Base-by-base conservation (phyloP, 768 basidiomycete genomes). In the Dioszegia aurantiaca region DNA sequence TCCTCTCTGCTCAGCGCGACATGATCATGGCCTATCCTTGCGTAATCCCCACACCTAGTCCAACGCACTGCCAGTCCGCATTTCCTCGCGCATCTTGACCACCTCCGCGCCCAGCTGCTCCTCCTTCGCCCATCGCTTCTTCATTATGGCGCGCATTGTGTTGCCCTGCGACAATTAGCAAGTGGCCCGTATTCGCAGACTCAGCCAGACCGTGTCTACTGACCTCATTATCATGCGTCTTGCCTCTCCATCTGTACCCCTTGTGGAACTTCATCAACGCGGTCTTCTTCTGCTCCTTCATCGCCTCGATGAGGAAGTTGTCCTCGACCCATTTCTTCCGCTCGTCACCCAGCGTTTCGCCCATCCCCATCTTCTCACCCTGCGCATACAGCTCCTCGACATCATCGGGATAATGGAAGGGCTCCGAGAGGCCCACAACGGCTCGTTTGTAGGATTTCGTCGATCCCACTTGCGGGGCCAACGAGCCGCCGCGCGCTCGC, bases 391-490 rank as follows among this genome's bases (percentile, higher is more conserved):
- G 88, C 74, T 90, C 90, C 69, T 88, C 89, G 60, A 85, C 59
- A 44, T 86, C 83, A 54, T 83, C 83, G 0, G 92, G 92, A 73
- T 91, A 94, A 79, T 93, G 90, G 81, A 97, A 97, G 1, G 92
- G 92, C 63, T 93, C 86, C 24, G 87, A 84, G 56, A 97, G 82
- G 27, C 92, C 92, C 21, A 97, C 90, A 33, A 94, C 85, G 2
- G 90, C 90, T 33, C 89, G 87, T 74, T 97, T 97, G 80, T 90
- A 93, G 21, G 86, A 86, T 28, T 75, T 59, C 21, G 45, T 47
- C 17, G 46, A 52, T 2, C 75, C 75, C 3, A 54, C 54, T 55
- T 66, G 58, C 3, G 40, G 30, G 2, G 5, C 14, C 16, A 48
- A 16, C 31, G 16, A 9, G 3, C 66, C 69, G 9, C 48, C 55